Evolutionary conservation across 2,329 filamentous ascomycete species (phyloP), one percentile per base, ranked within the genome.

Genomic region (Epichloe amarillans): DNA sequence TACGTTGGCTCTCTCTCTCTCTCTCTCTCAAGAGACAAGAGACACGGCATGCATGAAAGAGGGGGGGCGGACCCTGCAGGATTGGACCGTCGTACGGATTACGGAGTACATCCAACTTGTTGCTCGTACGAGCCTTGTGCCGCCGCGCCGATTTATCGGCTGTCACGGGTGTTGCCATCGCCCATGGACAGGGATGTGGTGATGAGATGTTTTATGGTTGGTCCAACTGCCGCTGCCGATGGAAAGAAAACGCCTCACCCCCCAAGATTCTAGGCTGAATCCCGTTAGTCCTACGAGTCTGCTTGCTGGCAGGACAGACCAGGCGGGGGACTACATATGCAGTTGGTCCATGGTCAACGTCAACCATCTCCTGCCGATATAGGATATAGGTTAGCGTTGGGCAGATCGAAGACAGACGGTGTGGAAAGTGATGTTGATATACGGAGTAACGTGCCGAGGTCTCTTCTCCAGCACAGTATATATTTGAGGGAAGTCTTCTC

Each of bases 401-500:
- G n/a, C 14, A 38, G 36, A n/a, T 38, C 5, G 36, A 38, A 38
- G 36, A 38, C 5, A 8, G 23, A 26, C 23, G 23, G 23, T 8
- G 23, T 26, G 7, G 7, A 26, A 26, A 26, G 23, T 26, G 7
- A 26, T 3, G 23, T 3, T 7, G 23, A 26, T 8, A 5, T 23
- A 23, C 21, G 3, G 21, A 21, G 21, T 5, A 8, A 26, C 7
- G 23, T 8, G 23, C 23, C 7, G 23, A 26, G 23, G 23, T 26
- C 23, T 26, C 23, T n/a, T n/a, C n/a, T n/a, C n/a, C n/a, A n/a
- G n/a, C n/a, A 95, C 80, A 0, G 88, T 84, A 67, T 96, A 97
- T 21, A 98, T 95, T 62, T 98, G 94, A 14, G 93, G 93, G 5
- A 90, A 89, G 64, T 97, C 93, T 56, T 97, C 93, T 43, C 88